A percentile compares a stretch with the other conserved stretches of the same genome.
phyloP scores from a whole-genome alignment of 2,329 filamentous ascomycete genomes.

The Cytospora piceae region DNA sequence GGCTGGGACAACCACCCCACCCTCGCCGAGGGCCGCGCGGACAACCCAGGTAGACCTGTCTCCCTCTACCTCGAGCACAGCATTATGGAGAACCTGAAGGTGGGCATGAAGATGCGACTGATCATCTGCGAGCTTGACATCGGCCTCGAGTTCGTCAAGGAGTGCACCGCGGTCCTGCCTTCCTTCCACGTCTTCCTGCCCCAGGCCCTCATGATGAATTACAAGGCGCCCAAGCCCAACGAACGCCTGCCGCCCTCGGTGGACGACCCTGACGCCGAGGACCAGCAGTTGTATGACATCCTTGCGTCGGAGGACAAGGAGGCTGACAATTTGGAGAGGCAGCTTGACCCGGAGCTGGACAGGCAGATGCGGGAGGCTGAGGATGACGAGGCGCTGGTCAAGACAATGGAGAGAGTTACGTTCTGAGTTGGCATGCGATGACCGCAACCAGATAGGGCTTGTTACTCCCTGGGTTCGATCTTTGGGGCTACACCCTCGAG shows the following conservation, averaged over 20 bases:
- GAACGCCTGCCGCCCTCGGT: constrained; percentile 52
- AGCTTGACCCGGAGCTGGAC: constrained; percentile 28
- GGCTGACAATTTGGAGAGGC: constrained; percentile 28
- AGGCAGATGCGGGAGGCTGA: constrained; percentile 9
- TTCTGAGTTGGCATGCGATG: constrained; percentile 11
- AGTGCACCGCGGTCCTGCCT: constrained; percentile 57
- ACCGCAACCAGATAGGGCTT: neutral
- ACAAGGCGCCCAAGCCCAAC: constrained; percentile 58
- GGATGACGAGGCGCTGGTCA: constrained; percentile 17
- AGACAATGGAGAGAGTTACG: constrained; percentile 25
- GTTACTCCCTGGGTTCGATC: neutral
- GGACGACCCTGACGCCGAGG: constrained; percentile 41
- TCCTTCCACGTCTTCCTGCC: constrained; percentile 68
- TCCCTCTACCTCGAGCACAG: constrained; percentile 70
- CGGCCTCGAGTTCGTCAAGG: constrained; percentile 66
- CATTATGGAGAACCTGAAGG: constrained; percentile 51
- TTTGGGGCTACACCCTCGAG: neutral
- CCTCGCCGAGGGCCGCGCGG: constrained; percentile 38
- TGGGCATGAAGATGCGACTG: constrained; percentile 64
- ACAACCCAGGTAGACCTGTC: constrained; percentile 32
- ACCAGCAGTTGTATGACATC: constrained; percentile 30
- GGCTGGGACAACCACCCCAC: constrained; percentile 49
- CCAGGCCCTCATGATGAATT: constrained; percentile 71
- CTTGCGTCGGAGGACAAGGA: constrained; percentile 29
- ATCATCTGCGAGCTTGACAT: constrained; percentile 54